Conservation (phyloP, 169 alveolate species). For the Eimeria zaria region DNA sequence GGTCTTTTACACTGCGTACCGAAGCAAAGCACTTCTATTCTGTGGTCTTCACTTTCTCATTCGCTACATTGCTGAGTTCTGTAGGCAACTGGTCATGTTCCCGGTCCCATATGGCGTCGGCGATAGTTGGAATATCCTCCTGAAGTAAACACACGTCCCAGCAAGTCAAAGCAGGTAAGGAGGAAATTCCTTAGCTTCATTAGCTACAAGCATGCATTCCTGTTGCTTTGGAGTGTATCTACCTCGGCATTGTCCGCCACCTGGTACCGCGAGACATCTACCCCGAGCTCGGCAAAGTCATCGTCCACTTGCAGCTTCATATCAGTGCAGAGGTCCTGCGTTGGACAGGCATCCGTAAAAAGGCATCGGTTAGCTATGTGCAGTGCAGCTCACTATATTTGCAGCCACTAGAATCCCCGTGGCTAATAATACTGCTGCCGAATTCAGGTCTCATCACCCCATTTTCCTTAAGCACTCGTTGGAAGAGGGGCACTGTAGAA, state of each 20-base stretch:
- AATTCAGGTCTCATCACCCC: not conserved
- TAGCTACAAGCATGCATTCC: not conserved
- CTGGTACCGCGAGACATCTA: conserved; percentile 3
- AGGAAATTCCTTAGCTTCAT: not conserved
- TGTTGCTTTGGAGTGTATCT: not conserved
- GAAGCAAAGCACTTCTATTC: not conserved
- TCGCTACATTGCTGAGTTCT: not conserved
- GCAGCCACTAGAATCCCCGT: not conserved
- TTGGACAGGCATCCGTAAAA: not conserved
- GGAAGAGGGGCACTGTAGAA: not conserved
- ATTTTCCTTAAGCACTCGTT: not conserved
- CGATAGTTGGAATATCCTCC: conserved; percentile 61
- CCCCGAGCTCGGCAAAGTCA: conserved; percentile 29
- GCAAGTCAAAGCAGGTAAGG: not conserved
- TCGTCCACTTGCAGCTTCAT: conserved; percentile 61
- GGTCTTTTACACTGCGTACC: too few species aligned
- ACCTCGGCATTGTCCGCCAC: conserved; percentile 29
- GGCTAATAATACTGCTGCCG: not conserved
- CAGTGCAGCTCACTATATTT: not conserved
- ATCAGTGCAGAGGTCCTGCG: conserved; percentile 39
- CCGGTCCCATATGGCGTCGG: conserved; percentile 9
- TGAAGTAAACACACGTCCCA: not conserved
- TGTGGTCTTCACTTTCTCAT: not conserved
- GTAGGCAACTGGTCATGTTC: not conserved
- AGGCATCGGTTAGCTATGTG: not conserved